Percentiles rank a stretch among this genome's conserved stretches.
These are phyloP conservation scores for Xylariales sp. DNA, from an alignment of 2,329 filamentous ascomycete genomes.

Conservation along the genomic window DNA sequence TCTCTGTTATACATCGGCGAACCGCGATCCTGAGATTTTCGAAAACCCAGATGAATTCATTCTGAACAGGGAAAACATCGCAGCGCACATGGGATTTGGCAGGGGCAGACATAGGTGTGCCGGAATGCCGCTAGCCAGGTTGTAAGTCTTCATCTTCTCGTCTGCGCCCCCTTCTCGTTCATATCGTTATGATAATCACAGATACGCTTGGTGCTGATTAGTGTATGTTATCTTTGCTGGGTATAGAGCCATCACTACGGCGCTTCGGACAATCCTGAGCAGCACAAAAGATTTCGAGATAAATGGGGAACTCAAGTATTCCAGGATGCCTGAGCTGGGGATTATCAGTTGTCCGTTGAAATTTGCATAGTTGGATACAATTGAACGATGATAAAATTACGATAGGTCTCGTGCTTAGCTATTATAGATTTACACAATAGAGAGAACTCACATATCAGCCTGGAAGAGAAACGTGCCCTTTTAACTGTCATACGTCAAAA, in stretches of 20 bases:
- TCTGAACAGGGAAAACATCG: slow-evolving; percentile 12
- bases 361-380: too few relatives aligned
- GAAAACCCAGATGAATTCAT: slow-evolving; percentile 13
- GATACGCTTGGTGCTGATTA: too few relatives aligned
- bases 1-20: slow-evolving; percentile 13
- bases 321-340: slow-evolving; percentile 17
- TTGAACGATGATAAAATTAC: too few relatives aligned
- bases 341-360: slow-evolving; percentile 15
- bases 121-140: slow-evolving; percentile 14
- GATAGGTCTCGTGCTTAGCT: too few relatives aligned
- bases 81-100: slow-evolving; percentile 14
- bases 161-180: too few relatives aligned
- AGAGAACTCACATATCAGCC: too few relatives aligned
- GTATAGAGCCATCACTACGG: slow-evolving; percentile 10
- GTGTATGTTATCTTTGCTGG: too few relatives aligned
- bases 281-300: slow-evolving; percentile 13
- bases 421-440: too few relatives aligned
- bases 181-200: too few relatives aligned
- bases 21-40: slow-evolving; percentile 14
- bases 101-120: slow-evolving; percentile 16
- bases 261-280: slow-evolving; percentile 9
- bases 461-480: too few relatives aligned
- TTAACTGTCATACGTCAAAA: too few relatives aligned
- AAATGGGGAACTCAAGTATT: slow-evolving; percentile 12
- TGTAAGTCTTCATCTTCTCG: slow-evolving; percentile 10